Conservation (phyloP, 2,329 filamentous ascomycete genomes). For the Neospermospora avenae region DNA sequence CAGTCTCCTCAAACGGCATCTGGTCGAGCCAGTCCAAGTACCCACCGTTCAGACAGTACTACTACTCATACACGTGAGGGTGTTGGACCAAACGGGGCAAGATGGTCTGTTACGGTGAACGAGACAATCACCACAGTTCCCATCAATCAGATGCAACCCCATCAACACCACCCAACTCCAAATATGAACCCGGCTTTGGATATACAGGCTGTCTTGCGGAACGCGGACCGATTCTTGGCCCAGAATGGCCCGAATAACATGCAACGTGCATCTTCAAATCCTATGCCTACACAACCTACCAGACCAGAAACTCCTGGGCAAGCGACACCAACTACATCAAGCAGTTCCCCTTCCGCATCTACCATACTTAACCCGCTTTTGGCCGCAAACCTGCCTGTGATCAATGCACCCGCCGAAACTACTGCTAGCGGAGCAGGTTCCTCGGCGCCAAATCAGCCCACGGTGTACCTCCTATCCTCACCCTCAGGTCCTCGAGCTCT, state of each 20-base stretch:
- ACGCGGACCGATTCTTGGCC: constrained; percentile 25
- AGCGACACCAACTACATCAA: constrained; percentile 17
- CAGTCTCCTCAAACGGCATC: constrained; percentile 26
- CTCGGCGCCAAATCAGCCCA: constrained; percentile 37
- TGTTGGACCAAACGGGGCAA: constrained; percentile 48
- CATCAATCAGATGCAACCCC: constrained; percentile 19
- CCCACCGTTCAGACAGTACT: constrained; percentile 37
- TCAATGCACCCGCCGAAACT: constrained; percentile 7
- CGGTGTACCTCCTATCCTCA: constrained; percentile 60
- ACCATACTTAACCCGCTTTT: constrained; percentile 6
- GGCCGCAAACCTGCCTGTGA: background rate
- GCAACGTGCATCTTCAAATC: constrained; percentile 25
- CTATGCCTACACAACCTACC: constrained; percentile 8
- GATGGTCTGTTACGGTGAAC: constrained; percentile 51
- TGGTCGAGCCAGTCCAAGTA: constrained; percentile 29
- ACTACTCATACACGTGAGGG: constrained; percentile 48
- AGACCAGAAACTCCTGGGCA: constrained; percentile 10
- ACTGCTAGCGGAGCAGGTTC: constrained; percentile 19
- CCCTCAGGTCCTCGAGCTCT: constrained; percentile 57
- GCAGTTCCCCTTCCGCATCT: constrained; percentile 16
- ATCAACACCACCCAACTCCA: constrained; percentile 12
- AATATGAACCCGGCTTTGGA: constrained; percentile 24
- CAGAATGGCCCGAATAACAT: constrained; percentile 23
- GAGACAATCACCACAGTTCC: constrained; percentile 38
- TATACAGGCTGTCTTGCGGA: constrained; percentile 28